phyloP scores from a whole-genome alignment of 2,329 filamentous ascomycete species.

The Cytospora schulzeri region DNA sequence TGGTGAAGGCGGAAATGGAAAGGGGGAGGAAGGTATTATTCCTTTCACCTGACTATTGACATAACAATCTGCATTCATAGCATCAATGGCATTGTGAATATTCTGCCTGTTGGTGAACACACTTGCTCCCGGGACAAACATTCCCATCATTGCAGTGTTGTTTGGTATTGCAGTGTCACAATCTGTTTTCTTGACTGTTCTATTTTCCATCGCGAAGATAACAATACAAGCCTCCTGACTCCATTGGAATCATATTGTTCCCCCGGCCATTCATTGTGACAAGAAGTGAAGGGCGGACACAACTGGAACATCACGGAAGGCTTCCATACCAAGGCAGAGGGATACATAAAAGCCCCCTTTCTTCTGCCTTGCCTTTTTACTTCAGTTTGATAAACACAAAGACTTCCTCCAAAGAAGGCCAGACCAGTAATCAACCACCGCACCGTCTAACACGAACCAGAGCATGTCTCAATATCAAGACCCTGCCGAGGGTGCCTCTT shows the following conservation, averaged over 20 bases:
- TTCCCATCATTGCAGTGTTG: background rate
- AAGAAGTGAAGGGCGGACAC: background rate
- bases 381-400: no score
- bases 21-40: background rate
- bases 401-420: background rate
- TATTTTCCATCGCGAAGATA: background rate
- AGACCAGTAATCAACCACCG: background rate
- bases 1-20: background rate
- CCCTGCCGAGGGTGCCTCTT: background rate
- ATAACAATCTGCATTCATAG: background rate
- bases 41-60: background rate
- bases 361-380: background rate
- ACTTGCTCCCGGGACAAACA: background rate
- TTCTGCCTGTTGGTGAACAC: background rate
- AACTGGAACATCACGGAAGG: background rate
- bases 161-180: background rate
- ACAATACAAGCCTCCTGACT: conserved; percentile 1
- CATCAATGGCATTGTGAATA: background rate
- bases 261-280: background rate
- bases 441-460: no score
- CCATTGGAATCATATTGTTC: background rate
- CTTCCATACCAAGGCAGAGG: background rate
- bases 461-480: background rate
- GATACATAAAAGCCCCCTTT: background rate
- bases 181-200: background rate